Conservation (phyloP, 208 protist species). For the Perkinsela sp. region DNA sequence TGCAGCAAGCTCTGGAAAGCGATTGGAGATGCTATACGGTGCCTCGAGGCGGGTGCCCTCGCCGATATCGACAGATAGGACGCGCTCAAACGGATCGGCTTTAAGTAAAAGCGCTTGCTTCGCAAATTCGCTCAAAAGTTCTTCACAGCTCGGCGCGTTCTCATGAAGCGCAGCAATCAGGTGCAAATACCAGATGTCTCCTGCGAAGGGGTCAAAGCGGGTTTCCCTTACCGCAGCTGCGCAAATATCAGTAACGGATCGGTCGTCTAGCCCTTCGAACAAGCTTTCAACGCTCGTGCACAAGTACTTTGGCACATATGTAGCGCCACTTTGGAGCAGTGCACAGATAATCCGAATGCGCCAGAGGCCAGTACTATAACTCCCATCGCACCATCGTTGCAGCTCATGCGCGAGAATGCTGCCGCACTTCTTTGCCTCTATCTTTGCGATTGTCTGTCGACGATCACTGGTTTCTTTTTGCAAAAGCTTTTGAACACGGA, state of each 20-base stretch:
- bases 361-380: not conserved
- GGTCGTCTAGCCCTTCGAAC: not conserved
- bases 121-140: too few relatives aligned
- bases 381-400: not conserved
- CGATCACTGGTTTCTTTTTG: not conserved
- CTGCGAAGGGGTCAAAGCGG: not conserved
- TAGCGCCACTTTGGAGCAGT: not conserved
- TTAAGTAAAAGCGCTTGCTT: too few relatives aligned
- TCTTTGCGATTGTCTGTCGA: not conserved
- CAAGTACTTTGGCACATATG: not conserved
- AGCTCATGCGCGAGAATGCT: not conserved
- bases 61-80: too few relatives aligned
- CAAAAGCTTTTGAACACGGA: not conserved
- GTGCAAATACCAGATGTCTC: not conserved
- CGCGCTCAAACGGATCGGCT: too few relatives aligned
- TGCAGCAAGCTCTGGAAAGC: too few relatives aligned
- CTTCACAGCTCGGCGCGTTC: too few relatives aligned
- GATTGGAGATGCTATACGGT: too few relatives aligned
- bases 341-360: not conserved
- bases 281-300: not conserved
- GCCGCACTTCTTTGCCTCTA: not conserved
- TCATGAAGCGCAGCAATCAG: too few relatives aligned
- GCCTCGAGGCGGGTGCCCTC: too few relatives aligned
- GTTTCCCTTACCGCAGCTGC: not conserved
- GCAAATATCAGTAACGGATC: not conserved